Evolutionary conservation across 2,329 filamentous ascomycete genomes (phyloP).

Genomic region (Escovopsis sp.): DNA sequence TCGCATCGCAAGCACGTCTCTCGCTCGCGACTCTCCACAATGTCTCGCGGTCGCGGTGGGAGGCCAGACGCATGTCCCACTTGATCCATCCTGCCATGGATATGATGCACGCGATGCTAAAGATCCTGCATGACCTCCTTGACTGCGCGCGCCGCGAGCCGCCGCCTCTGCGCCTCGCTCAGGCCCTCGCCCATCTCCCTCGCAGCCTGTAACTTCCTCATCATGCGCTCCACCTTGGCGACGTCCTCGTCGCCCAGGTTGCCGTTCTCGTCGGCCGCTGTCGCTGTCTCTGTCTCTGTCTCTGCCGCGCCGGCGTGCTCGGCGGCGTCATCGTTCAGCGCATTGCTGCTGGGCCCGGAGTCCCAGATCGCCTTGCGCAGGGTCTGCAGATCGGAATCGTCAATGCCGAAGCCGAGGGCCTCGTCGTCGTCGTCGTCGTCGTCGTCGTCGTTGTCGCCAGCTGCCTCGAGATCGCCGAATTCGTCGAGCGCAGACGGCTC

Average conservation of each 20-base stretch:
- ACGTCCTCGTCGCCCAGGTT: slow-evolving; percentile 35
- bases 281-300: background rate
- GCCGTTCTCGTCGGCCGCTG: slow-evolving; percentile 8
- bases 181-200: slow-evolving; percentile 44
- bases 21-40: background rate
- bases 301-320: background rate
- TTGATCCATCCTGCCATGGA: no score
- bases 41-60: no score
- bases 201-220: slow-evolving; percentile 48
- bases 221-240: slow-evolving; percentile 46
- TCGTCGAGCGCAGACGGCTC: slow-evolving; percentile 14
- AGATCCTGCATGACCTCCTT: slow-evolving; percentile 50
- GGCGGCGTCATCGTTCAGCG: slow-evolving; percentile 6
- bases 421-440: slow-evolving; percentile 28
- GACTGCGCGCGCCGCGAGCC: slow-evolving; percentile 46
- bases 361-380: slow-evolving; percentile 38
- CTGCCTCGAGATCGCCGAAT: slow-evolving; percentile 18
- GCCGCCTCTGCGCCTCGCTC: slow-evolving; percentile 44
- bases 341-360: slow-evolving; percentile 15
- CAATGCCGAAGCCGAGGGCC: slow-evolving; percentile 36
- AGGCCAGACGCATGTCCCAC: no score
- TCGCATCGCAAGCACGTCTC: background rate
- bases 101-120: slow-evolving; percentile 11
- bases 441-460: slow-evolving; percentile 12
- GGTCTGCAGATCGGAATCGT: slow-evolving; percentile 36